phyloP scores from a whole-genome alignment of 176 grass and related monocot genomes.

The Ensete glaucum region DNA sequence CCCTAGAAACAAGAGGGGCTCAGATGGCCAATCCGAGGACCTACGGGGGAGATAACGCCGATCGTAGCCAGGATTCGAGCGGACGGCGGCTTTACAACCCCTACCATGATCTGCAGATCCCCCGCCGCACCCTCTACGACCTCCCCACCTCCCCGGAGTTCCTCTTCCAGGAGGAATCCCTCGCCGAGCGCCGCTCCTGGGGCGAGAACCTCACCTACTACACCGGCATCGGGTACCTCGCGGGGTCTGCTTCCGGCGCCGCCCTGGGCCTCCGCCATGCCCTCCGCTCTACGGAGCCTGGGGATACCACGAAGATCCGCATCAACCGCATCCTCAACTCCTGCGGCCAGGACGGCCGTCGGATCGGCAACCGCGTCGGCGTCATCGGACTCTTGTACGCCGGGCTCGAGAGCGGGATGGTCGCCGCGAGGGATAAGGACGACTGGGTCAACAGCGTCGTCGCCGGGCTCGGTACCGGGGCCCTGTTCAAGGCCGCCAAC shows the following conservation, averaged over 20 bases:
- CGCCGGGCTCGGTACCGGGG: slow-evolving; percentile 43
- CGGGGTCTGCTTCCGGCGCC: slow-evolving; percentile 23
- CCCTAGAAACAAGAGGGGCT: background rate
- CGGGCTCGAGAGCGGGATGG: slow-evolving; percentile 42
- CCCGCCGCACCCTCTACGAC: slow-evolving; percentile 45
- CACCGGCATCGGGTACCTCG: slow-evolving; percentile 38
- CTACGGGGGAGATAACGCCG: slow-evolving; percentile 5
- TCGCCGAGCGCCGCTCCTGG: slow-evolving; percentile 26
- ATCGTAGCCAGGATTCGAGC: background rate
- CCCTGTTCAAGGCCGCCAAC: slow-evolving; percentile 30
- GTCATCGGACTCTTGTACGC: slow-evolving; percentile 48
- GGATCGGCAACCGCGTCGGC: slow-evolving; percentile 46
- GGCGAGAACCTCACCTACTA: slow-evolving; percentile 48
- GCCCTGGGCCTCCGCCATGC: slow-evolving; percentile 36
- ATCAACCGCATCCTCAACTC: slow-evolving; percentile 59
- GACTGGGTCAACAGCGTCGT: slow-evolving; percentile 70
- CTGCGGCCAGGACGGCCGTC: slow-evolving; percentile 50
- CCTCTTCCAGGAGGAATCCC: slow-evolving; percentile 47
- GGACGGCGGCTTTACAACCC: slow-evolving; percentile 31
- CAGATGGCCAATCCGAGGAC: background rate
- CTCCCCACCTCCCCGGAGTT: slow-evolving; percentile 68
- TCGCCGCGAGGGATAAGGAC: slow-evolving; percentile 36
- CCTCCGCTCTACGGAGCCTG: slow-evolving; percentile 30
- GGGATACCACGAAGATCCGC: slow-evolving; percentile 55
- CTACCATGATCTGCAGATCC: slow-evolving; percentile 38